Percentiles rank a stretch among this genome's conserved stretches.
Evolutionary conservation across 768 basidiomycete genomes (phyloP).

Genomic region (Sutorius australiensis): DNA sequence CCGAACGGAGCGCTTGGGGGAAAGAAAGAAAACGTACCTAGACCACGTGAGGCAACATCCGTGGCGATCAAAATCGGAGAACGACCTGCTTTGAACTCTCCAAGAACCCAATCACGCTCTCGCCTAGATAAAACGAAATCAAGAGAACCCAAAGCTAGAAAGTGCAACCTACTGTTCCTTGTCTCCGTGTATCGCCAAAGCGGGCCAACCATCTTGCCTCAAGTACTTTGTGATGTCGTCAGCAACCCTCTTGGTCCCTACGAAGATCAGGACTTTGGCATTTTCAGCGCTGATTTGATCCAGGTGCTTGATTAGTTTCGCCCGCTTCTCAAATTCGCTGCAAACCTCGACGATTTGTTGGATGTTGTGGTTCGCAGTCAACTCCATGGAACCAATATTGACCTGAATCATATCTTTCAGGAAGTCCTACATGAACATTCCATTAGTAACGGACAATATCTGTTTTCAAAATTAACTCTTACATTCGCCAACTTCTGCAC

Average conservation of each 20-base stretch:
- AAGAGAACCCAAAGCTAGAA: not conserved
- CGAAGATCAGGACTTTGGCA: constrained; percentile 98
- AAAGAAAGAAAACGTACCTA: constrained; percentile 76
- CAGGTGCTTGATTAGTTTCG: constrained; percentile 93
- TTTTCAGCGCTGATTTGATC: constrained; percentile 96
- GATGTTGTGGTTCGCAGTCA: constrained; percentile 98
- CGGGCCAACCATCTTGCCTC: constrained; percentile 99
- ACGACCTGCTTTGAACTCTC: constrained; percentile 97
- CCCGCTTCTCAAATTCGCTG: constrained; percentile 96
- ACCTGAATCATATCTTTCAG: constrained; percentile 95
- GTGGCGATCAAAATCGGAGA: constrained; percentile 98
- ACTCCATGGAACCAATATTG: constrained; percentile 98
- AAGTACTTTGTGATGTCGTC: constrained; percentile 98
- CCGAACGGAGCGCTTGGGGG: constrained; percentile 32
- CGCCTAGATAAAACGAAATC: constrained; percentile 45
- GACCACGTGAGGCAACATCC: constrained; percentile 98
- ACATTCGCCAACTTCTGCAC: constrained; percentile 96
- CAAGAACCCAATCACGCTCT: constrained; percentile 98
- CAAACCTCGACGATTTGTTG: constrained; percentile 93
- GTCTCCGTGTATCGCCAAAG: constrained; percentile 97
- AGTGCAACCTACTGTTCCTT: constrained; percentile 81
- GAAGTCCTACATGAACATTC: constrained; percentile 67
- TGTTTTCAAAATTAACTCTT: constrained; percentile 12
- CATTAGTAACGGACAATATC: not conserved
- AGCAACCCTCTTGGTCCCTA: constrained; percentile 95